Conservation (phyloP, 2,329 filamentous ascomycete genomes). For the Septoria linicola region DNA sequence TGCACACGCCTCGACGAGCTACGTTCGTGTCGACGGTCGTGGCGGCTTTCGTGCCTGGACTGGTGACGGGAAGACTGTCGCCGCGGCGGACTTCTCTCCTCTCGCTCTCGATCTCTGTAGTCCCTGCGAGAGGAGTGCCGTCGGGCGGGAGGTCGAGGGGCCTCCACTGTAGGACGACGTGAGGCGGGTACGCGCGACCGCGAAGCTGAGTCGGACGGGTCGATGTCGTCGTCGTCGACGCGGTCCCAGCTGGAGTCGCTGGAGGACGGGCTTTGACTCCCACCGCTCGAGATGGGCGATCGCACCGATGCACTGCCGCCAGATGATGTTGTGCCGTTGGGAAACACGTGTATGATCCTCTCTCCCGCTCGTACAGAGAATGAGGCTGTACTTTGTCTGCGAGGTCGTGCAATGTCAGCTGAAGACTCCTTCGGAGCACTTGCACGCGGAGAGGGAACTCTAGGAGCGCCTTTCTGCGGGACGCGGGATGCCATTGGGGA, state of each 20-base stretch:
- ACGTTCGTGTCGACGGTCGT: conserved; percentile 29
- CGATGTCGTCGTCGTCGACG: conserved; percentile 44
- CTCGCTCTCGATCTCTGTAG: conserved; percentile 25
- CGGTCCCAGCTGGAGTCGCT: conserved; percentile 35
- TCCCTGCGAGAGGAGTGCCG: conserved; percentile 43
- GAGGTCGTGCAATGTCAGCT: conserved; percentile 25
- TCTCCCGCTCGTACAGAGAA: conserved; percentile 27
- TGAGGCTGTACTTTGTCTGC: conserved; percentile 26
- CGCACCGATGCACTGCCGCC: conserved; percentile 34
- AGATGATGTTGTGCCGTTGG: conserved; percentile 30
- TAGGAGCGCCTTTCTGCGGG: conserved; percentile 22
- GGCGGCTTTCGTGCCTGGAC: conserved; percentile 25
- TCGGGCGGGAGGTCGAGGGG: conserved; percentile 36
- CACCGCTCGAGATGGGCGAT: conserved; percentile 33
- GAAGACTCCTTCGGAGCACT: conserved; percentile 18
- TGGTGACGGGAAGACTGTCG: conserved; percentile 30
- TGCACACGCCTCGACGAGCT: conserved; percentile 30
- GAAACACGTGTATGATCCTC: conserved; percentile 30
- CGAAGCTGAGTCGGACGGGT: conserved; percentile 52
- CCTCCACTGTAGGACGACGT: conserved; percentile 39
- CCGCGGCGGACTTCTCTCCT: conserved; percentile 26
- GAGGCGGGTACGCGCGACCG: conserved; percentile 38
- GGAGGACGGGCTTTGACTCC: conserved; percentile 29
- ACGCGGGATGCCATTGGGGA: conserved; percentile 25
- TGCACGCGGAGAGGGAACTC: conserved; percentile 19